Conservation (phyloP, 176 grass and related monocot species). For the Aegilops sharonensis region DNA sequence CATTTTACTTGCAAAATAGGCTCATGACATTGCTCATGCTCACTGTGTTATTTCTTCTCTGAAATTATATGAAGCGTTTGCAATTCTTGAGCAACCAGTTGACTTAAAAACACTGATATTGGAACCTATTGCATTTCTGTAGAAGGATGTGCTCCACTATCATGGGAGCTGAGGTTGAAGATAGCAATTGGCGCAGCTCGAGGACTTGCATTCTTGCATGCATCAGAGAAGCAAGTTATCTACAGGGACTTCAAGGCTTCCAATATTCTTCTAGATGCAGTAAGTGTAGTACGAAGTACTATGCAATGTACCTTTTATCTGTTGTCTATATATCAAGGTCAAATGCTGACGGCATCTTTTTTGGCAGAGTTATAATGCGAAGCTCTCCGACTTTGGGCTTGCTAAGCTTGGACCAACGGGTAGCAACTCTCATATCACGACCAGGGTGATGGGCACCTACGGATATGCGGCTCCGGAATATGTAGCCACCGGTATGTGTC, state of each 20-base stretch:
- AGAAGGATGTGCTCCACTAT: conserved; percentile 51
- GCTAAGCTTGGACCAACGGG: conserved; percentile 80
- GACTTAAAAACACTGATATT: not conserved
- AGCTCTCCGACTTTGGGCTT: conserved; percentile 95
- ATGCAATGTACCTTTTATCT: not conserved
- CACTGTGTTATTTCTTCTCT: not conserved
- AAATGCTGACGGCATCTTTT: not conserved
- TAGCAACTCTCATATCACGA: conserved; percentile 86
- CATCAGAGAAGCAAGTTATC: conserved; percentile 80
- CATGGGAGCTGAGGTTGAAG: conserved; percentile 69
- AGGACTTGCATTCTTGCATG: conserved; percentile 73
- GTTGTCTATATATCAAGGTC: not conserved
- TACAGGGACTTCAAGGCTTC: conserved; percentile 77
- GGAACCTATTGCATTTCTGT: not conserved
- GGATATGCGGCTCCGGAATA: conserved; percentile 93
- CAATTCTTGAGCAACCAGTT: not conserved
- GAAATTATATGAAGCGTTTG: not conserved
- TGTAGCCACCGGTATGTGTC: conserved; percentile 81
- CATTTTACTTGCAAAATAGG: not conserved
- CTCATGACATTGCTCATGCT: not conserved
- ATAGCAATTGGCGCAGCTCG: conserved; percentile 65
- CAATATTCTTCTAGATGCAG: conserved; percentile 73
- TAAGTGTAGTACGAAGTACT: conserved; percentile 25
- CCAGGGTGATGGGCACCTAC: conserved; percentile 89
- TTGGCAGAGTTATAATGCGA: conserved; percentile 70